phyloP scores from a whole-genome alignment of 2,329 filamentous ascomycete genomes.

The Colletotrichum agaves region DNA sequence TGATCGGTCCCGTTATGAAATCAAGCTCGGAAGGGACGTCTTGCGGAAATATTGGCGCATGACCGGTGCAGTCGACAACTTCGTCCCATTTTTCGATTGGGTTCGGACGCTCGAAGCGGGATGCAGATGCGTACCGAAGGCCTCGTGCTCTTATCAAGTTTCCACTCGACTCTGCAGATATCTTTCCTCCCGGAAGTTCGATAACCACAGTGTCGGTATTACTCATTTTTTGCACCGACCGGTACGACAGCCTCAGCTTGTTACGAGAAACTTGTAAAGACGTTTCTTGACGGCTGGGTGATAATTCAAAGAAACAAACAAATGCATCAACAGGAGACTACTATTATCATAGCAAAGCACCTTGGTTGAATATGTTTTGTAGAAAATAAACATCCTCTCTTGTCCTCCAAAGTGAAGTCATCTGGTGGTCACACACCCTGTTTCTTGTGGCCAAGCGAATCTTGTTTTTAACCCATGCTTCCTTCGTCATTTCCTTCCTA shows the following conservation, averaged over 20 bases:
- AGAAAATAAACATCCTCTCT: background rate
- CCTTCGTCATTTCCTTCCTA: background rate
- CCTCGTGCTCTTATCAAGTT: conserved; percentile 28
- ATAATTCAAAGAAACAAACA: background rate
- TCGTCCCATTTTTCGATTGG: conserved; percentile 20
- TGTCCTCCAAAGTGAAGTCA: background rate
- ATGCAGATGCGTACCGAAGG: conserved; percentile 31
- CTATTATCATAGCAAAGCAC: no score
- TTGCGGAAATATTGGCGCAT: conserved; percentile 38
- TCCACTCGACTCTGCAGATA: background rate
- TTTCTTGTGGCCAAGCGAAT: background rate
- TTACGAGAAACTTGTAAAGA: background rate
- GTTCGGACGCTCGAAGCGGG: conserved; percentile 35
- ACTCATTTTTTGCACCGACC: background rate
- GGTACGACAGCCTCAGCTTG: no score
- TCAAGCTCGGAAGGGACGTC: conserved; percentile 31
- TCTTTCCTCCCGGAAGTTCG: background rate
- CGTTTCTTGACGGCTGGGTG: no score
- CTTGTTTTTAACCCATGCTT: conserved; percentile 2
- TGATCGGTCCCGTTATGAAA: conserved; percentile 30
- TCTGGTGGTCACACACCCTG: background rate
- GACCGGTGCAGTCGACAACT: conserved; percentile 29
- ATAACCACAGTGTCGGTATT: background rate
- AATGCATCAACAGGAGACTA: background rate
- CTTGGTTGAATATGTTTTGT: background rate